These are phyloP conservation scores for Coemansia sp. DNA, from an alignment of 192 early-diverging fungal genomes.

Conservation along the genomic window DNA sequence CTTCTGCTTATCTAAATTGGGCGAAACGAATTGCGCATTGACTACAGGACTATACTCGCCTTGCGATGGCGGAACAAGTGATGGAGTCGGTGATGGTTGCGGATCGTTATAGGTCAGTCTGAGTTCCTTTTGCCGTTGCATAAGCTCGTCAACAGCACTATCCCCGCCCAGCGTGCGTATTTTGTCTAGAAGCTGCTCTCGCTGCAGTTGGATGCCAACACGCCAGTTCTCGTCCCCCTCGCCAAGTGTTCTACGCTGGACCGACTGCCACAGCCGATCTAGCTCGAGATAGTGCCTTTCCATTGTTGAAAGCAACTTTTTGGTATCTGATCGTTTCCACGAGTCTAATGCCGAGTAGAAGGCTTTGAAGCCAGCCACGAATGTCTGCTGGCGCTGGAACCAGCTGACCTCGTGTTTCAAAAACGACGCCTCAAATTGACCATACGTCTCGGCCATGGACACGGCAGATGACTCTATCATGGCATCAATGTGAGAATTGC, in stretches of 20 bases:
- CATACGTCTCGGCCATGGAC: constrained; percentile 23
- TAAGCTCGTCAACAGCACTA: constrained; percentile 17
- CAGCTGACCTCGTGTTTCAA: constrained; percentile 10
- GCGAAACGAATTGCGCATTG: background rate
- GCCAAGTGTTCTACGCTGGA: constrained; percentile 35
- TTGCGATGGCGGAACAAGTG: constrained; percentile 13
- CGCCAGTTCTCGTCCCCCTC: constrained; percentile 42
- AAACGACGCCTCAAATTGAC: constrained; percentile 17
- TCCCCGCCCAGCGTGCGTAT: constrained; percentile 27
- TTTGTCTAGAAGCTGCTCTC: constrained; percentile 18
- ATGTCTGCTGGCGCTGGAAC: constrained; percentile 20
- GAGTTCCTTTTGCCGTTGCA: constrained; percentile 23
- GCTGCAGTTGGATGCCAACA: constrained; percentile 28
- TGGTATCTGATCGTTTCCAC: constrained; percentile 42
- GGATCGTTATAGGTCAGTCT: constrained; percentile 21
- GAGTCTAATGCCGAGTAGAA: constrained; percentile 38
- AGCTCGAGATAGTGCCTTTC: constrained; percentile 47
- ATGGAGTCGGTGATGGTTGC: constrained; percentile 32
- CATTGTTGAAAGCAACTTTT: constrained; percentile 30
- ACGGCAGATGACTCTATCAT: constrained; percentile 29
- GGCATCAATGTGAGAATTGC: constrained; percentile 24
- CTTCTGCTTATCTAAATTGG: background rate
- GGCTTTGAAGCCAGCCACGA: constrained; percentile 28
- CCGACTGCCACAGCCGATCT: constrained; percentile 44
- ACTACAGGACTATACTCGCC: background rate